Evolutionary conservation across 768 basidiomycete genomes (phyloP).

Genomic region (Hortiboletus flavorubellus): DNA sequence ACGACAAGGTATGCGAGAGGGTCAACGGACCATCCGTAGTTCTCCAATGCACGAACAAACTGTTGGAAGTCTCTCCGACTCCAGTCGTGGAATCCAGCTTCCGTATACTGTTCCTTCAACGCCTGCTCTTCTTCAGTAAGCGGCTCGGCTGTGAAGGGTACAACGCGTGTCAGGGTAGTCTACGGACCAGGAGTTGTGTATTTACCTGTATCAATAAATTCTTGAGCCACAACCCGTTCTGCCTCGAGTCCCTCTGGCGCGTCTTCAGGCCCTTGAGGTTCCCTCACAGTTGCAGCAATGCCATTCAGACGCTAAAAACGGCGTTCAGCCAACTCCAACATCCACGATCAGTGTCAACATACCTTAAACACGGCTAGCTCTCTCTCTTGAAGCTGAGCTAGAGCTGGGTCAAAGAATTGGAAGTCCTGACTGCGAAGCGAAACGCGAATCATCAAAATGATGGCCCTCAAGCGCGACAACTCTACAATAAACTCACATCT

Average conservation of each 20-base stretch:
- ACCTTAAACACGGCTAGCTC: slow-evolving; percentile 83
- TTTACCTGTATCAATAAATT: slow-evolving; percentile 80
- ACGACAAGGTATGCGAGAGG: not conserved
- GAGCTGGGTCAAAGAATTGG: slow-evolving; percentile 88
- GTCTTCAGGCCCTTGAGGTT: slow-evolving; percentile 66
- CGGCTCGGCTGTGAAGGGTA: slow-evolving; percentile 66
- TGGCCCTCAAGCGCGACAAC: not conserved
- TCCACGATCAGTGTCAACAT: not conserved
- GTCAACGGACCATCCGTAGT: slow-evolving; percentile 69
- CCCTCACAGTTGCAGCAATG: slow-evolving; percentile 60
- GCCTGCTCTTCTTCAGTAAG: slow-evolving; percentile 85
- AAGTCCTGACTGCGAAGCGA: slow-evolving; percentile 71
- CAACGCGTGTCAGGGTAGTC: not conserved
- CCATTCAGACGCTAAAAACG: slow-evolving; percentile 55
- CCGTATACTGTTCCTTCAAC: slow-evolving; percentile 73
- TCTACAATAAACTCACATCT: slow-evolving; percentile 52
- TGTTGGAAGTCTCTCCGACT: slow-evolving; percentile 91
- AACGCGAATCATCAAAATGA: not conserved
- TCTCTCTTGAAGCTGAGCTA: slow-evolving; percentile 80
- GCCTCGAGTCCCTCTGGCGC: slow-evolving; percentile 83
- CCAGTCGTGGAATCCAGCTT: slow-evolving; percentile 87
- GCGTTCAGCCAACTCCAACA: not conserved
- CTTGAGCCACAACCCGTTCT: slow-evolving; percentile 75
- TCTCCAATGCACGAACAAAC: slow-evolving; percentile 75
- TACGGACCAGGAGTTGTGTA: not conserved